Conservation (phyloP, 345 rosid species). For the rapeseed (Brassica napus) region DNA sequence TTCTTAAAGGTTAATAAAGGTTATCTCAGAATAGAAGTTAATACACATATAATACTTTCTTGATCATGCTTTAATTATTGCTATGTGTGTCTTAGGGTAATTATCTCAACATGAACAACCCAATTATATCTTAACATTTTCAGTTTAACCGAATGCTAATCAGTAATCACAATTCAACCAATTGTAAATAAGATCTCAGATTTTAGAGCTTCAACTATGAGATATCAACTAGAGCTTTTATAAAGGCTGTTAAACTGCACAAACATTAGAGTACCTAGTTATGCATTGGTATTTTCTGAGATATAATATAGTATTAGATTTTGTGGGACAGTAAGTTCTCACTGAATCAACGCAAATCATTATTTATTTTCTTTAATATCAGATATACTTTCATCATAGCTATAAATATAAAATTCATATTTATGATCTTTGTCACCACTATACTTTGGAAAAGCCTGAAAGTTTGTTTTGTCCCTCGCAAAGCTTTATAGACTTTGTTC, state of each 20-base stretch:
- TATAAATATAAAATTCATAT: not conserved
- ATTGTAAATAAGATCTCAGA: conserved; percentile 6
- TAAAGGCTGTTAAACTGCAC: conserved; percentile 1
- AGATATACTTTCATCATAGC: not conserved
- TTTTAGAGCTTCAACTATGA: conserved; percentile 25
- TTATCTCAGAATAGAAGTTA: conserved; percentile 28
- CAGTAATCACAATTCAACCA: not conserved
- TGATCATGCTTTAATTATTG: not conserved
- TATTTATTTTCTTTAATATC: not conserved
- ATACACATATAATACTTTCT: not conserved
- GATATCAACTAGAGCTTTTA: conserved; percentile 1
- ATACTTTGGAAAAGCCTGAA: conserved; percentile 30
- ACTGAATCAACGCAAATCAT: not conserved
- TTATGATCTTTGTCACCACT: conserved; percentile 35
- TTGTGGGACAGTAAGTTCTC: conserved; percentile 19
- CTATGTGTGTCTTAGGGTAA: conserved; percentile 8
- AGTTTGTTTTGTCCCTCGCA: conserved; percentile 24
- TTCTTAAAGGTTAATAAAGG: conserved; percentile 27
- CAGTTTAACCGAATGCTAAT: not conserved
- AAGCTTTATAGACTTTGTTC: conserved; percentile 13
- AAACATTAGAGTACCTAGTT: not conserved
- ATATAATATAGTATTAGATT: conserved; percentile 6
- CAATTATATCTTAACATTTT: not conserved
- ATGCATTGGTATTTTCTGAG: conserved; percentile 9
- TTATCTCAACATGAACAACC: conserved; percentile 8